Conservation (phyloP, 108 stramenopile species). For the Cylindrotheca closterium region DNA sequence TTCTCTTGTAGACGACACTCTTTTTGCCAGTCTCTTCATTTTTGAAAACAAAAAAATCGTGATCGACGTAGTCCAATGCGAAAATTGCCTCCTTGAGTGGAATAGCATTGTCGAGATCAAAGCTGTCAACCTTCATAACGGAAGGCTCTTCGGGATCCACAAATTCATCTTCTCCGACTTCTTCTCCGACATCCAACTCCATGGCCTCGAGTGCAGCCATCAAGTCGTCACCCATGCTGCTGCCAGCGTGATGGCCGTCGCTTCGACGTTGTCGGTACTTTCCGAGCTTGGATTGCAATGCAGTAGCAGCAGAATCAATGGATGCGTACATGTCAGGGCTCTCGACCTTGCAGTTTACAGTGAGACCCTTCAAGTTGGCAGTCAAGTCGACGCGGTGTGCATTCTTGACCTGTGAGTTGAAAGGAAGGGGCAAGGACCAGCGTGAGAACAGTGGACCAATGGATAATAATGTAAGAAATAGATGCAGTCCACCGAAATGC, state of each 20-base stretch:
- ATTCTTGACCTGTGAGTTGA: conserved; percentile 63
- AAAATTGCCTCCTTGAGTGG: conserved; percentile 85
- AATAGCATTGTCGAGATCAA: conserved; percentile 76
- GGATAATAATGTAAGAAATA: too few relatives aligned
- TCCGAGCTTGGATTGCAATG: conserved; percentile 70
- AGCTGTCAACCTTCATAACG: conserved; percentile 78
- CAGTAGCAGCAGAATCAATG: conserved; percentile 70
- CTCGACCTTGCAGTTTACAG: conserved; percentile 68
- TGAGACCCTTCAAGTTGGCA: conserved; percentile 76
- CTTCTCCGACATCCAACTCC: conserved; percentile 34
- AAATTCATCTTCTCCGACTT: conserved; percentile 37
- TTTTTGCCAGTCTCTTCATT: conserved; percentile 78
- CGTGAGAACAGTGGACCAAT: too few relatives aligned
- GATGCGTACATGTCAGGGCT: conserved; percentile 84
- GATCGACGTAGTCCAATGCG: conserved; percentile 90
- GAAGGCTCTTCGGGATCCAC: conserved; percentile 73
- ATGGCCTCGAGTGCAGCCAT: conserved; percentile 59
- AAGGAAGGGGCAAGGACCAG: background rate
- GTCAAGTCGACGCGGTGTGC: conserved; percentile 78
- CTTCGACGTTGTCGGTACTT: conserved; percentile 84
- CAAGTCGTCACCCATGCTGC: conserved; percentile 78
- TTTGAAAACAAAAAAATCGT: conserved; percentile 90
- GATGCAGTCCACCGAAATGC: too few relatives aligned
- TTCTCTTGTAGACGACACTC: conserved; percentile 89
- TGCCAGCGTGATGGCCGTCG: conserved; percentile 80